These are phyloP conservation scores for Boehmeria nivea DNA, from an alignment of 306 rosid genomes.

Conservation along the genomic window DNA sequence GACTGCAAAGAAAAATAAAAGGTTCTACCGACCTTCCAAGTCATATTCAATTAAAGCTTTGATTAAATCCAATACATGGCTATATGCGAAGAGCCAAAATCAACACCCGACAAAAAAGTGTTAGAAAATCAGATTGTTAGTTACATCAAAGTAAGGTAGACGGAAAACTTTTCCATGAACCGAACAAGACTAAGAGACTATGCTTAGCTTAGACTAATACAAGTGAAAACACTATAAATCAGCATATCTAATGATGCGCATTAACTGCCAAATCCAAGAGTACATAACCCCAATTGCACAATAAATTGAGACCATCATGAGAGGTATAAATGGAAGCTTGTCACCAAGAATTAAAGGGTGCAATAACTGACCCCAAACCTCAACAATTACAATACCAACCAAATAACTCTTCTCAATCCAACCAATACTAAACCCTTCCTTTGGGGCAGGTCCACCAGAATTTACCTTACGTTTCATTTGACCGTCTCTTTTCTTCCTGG, in stretches of 20 bases:
- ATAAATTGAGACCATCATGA: slow-evolving; percentile 68
- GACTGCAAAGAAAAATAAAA: too few relatives aligned
- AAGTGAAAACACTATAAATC: slow-evolving; percentile 3
- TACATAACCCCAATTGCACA: slow-evolving; percentile 69
- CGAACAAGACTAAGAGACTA: too few relatives aligned
- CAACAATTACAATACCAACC: slow-evolving; percentile 59
- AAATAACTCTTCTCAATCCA: slow-evolving; percentile 48
- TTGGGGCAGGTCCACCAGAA: too few relatives aligned
- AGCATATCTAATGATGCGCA: slow-evolving; percentile 32
- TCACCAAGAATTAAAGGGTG: slow-evolving; percentile 64
- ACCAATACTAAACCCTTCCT: slow-evolving; percentile 37
- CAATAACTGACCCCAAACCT: slow-evolving; percentile 76
- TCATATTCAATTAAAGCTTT: too few relatives aligned
- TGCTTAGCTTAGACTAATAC: too few relatives aligned
- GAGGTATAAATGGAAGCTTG: slow-evolving; percentile 68
- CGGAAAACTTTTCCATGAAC: too few relatives aligned
- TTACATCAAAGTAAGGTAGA: too few relatives aligned
- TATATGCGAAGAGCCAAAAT: too few relatives aligned
- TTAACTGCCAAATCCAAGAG: slow-evolving; percentile 87
- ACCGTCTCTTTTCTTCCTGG: slow-evolving; percentile 22
- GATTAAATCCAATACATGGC: too few relatives aligned
- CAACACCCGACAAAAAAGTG: too few relatives aligned
- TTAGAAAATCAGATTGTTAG: too few relatives aligned
- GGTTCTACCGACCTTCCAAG: too few relatives aligned
- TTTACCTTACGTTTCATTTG: slow-evolving; percentile 17